Percentiles rank a stretch among this genome's conserved stretches.
These are phyloP conservation scores for Phytophthora agathidicida DNA, from an alignment of 352 stramenopile genomes.

Conservation along the genomic window DNA sequence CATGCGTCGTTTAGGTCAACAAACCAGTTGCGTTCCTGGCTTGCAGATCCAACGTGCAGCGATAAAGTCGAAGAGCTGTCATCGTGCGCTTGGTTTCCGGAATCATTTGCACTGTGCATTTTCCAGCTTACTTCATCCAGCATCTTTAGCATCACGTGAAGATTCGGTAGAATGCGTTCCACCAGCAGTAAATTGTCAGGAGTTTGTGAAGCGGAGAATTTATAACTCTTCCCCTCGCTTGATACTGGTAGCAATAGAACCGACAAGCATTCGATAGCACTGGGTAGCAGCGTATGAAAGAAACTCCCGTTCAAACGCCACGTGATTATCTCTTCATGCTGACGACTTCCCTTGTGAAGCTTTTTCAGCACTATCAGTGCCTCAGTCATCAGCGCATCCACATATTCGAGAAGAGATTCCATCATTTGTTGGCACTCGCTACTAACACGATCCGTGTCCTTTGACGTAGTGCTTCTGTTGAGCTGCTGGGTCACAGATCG, in stretches of 20 bases:
- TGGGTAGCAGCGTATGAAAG: constrained; percentile 50
- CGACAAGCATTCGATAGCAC: constrained; percentile 51
- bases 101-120: constrained; percentile 32
- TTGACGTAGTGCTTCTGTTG: not conserved
- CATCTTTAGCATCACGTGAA: constrained; percentile 58
- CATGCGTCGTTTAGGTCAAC: constrained; percentile 52
- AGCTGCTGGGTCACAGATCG: constrained; percentile 1
- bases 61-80: not conserved
- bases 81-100: constrained; percentile 40
- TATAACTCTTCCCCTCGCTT: not conserved
- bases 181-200: constrained; percentile 30
- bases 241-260: constrained; percentile 25
- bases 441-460: not conserved
- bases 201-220: not conserved
- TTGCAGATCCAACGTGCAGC: not conserved
- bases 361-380: constrained; percentile 44
- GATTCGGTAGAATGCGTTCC: constrained; percentile 42
- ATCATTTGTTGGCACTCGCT: constrained; percentile 24
- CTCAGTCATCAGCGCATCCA: constrained; percentile 45
- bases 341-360: constrained; percentile 56
- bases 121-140: constrained; percentile 73
- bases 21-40: constrained; percentile 44
- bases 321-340: constrained; percentile 60
- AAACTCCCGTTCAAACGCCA: constrained; percentile 58
- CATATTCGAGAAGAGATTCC: constrained; percentile 39